phyloP scores from a whole-genome alignment of 2,329 filamentous ascomycete genomes.

The Fusarium verrucosum region DNA sequence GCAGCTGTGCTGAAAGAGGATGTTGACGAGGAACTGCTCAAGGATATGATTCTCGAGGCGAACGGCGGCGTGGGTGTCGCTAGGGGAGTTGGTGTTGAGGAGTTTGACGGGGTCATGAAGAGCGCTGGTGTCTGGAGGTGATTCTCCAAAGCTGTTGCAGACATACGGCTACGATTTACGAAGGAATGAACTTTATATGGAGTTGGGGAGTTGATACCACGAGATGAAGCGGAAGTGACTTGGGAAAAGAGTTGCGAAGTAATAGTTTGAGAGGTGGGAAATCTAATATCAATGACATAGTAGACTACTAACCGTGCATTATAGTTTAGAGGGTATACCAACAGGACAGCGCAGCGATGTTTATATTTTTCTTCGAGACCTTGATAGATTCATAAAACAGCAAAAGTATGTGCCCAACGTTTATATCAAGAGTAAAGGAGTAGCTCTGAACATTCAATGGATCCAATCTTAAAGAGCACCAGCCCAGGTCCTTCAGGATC shows the following conservation, averaged over 20 bases:
- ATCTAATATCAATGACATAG: background rate
- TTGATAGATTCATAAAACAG: background rate
- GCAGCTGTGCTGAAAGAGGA: conserved; percentile 85
- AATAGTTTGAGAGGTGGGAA: conserved; percentile 7
- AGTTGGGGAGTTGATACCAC: conserved; percentile 10
- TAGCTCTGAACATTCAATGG: background rate
- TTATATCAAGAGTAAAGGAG: background rate
- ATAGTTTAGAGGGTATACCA: background rate
- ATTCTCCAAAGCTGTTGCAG: conserved; percentile 43
- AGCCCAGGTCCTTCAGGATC: conserved; percentile 17
- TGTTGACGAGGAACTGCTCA: conserved; percentile 81
- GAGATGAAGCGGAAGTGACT: background rate
- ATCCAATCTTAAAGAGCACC: conserved; percentile 15
- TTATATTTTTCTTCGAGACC: background rate
- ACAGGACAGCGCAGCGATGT: background rate
- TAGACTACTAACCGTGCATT: conserved; percentile 3
- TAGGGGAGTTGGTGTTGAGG: conserved; percentile 76
- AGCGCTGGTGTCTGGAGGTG: conserved; percentile 83
- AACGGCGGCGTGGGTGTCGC: conserved; percentile 80
- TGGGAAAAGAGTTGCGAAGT: background rate
- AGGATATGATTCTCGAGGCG: conserved; percentile 95
- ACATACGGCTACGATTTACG: conserved; percentile 28
- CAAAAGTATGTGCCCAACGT: background rate
- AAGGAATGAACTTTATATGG: conserved; percentile 25
- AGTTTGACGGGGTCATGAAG: conserved; percentile 88